These are phyloP conservation scores for Kwoniella pini DNA, from an alignment of 768 basidiomycete genomes.

Conservation along the genomic window DNA sequence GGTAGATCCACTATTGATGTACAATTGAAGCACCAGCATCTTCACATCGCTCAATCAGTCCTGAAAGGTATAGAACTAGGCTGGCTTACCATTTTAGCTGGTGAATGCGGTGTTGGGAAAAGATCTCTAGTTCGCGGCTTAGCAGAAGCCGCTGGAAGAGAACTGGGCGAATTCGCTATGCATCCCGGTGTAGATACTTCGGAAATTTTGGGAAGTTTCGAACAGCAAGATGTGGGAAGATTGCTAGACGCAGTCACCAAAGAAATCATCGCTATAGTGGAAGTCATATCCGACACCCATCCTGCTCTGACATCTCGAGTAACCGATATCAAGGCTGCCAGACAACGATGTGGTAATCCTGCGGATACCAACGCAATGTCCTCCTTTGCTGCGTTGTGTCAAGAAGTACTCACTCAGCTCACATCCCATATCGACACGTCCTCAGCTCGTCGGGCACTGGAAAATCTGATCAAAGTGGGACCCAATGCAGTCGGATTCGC, in stretches of 20 bases:
- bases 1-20: conserved; percentile 46
- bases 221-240: conserved; percentile 69
- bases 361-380: conserved; percentile 8
- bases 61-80: conserved; percentile 70
- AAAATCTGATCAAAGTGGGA: conserved; percentile 10
- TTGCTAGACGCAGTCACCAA: conserved; percentile 3
- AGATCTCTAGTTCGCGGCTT: conserved; percentile 69
- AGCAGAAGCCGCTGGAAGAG: conserved; percentile 69
- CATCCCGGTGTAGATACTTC: conserved; percentile 87
- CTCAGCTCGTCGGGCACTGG: conserved; percentile 7
- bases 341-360: background rate
- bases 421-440: background rate
- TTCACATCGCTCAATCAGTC: conserved; percentile 71
- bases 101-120: conserved; percentile 74
- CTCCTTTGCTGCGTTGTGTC: background rate
- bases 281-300: conserved; percentile 1
- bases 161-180: conserved; percentile 71
- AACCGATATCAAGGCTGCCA: background rate
- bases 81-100: conserved; percentile 88
- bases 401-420: conserved; percentile 6
- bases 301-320: conserved; percentile 1
- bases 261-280: conserved; percentile 5
- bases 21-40: conserved; percentile 64
- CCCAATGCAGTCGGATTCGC: conserved; percentile 63
- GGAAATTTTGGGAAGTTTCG: conserved; percentile 93